Conservation (phyloP, 2,329 filamentous ascomycete genomes). For the Aspergillus vadensis region DNA sequence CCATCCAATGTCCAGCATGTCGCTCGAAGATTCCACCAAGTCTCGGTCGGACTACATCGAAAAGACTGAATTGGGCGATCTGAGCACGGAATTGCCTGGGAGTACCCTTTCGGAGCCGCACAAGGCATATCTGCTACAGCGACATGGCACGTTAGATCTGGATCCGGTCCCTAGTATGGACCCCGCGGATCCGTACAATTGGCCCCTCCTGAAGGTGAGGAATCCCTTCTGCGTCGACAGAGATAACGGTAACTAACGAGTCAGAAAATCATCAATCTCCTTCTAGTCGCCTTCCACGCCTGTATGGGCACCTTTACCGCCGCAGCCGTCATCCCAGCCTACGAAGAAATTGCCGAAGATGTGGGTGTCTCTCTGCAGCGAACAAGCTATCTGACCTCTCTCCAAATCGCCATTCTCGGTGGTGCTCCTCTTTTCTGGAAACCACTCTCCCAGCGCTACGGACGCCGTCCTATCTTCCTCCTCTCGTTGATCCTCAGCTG, state of each 20-base stretch:
- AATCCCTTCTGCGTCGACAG: background rate
- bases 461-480: slow-evolving; percentile 57
- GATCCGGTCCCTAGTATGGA: slow-evolving; percentile 16
- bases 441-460: slow-evolving; percentile 55
- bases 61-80: background rate
- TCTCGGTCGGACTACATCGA: slow-evolving; percentile 3
- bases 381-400: slow-evolving; percentile 56
- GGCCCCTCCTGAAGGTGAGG: slow-evolving; percentile 9
- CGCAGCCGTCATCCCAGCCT: slow-evolving; percentile 54
- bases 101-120: background rate
- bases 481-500: slow-evolving; percentile 51
- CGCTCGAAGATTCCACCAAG: background rate
- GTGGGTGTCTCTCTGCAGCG: slow-evolving; percentile 51
- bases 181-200: slow-evolving; percentile 16
- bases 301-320: slow-evolving; percentile 59
- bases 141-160: slow-evolving; percentile 12
- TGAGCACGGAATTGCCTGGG: background rate
- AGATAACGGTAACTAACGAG: background rate
- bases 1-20: background rate
- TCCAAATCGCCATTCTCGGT: slow-evolving; percentile 56
- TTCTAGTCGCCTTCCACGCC: slow-evolving; percentile 58
- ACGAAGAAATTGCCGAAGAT: slow-evolving; percentile 54
- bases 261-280: slow-evolving; percentile 41
- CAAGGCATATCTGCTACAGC: background rate
- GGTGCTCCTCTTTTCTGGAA: slow-evolving; percentile 57